A percentile compares a stretch with the other conserved stretches of the same genome.
phyloP scores from a whole-genome alignment of 176 grass and related monocot species.

The Juncus inflexus region DNA sequence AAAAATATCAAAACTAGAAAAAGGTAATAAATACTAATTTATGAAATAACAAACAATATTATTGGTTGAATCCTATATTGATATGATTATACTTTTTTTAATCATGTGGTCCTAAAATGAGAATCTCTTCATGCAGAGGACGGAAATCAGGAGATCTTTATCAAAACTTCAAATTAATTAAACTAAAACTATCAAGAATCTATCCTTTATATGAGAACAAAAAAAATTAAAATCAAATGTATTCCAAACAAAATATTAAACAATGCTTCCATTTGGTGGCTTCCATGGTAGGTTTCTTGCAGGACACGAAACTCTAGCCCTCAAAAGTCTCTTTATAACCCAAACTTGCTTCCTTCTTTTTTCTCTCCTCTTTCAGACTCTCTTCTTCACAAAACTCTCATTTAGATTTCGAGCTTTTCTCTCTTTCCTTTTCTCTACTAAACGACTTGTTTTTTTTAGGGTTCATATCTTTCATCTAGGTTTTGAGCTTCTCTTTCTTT shows the following conservation, averaged over 20 bases:
- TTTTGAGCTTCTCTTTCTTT: too few relatives aligned
- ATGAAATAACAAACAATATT: too few relatives aligned
- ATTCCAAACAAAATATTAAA: background rate
- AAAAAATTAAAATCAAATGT: conserved; percentile 16
- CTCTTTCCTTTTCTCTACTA: conserved; percentile 3
- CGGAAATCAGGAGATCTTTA: conserved; percentile 3
- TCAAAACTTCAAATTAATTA: conserved; percentile 15
- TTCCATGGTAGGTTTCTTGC: conserved; percentile 19
- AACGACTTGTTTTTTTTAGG: background rate
- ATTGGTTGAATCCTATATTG: too few relatives aligned
- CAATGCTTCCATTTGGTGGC: background rate
- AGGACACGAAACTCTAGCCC: conserved; percentile 5
- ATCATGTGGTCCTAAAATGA: too few relatives aligned
- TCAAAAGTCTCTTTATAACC: background rate
- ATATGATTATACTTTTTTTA: too few relatives aligned
- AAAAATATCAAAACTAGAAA: too few relatives aligned
- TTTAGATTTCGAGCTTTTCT: background rate
- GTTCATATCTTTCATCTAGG: too few relatives aligned
- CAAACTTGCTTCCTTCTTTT: background rate
- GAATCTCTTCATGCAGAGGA: too few relatives aligned
- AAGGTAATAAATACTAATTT: too few relatives aligned
- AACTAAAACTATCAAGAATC: conserved; percentile 13
- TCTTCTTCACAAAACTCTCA: background rate
- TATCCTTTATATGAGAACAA: conserved; percentile 15
- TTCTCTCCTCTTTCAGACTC: conserved; percentile 14